These are phyloP conservation scores for Phytophthora macrochlamydospora DNA, from an alignment of 352 stramenopile genomes.

Conservation along the genomic window DNA sequence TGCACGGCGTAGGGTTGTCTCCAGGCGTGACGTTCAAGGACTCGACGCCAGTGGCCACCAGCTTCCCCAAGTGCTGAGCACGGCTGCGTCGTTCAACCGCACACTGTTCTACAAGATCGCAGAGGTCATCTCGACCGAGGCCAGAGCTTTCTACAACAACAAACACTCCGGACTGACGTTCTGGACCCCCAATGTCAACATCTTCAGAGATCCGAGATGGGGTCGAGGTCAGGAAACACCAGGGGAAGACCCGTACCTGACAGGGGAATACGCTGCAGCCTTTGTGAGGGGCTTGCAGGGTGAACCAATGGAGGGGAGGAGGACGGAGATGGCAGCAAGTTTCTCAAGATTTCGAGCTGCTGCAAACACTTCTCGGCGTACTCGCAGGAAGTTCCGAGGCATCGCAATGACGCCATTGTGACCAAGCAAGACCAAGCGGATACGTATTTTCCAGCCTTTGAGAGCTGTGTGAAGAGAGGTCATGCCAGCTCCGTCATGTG, in stretches of 20 bases:
- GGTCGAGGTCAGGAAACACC: conserved; percentile 90
- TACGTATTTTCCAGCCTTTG: conserved; percentile 90
- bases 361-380: conserved; percentile 95
- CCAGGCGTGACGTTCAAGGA: conserved; percentile 63
- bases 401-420: conserved; percentile 90
- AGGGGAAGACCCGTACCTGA: conserved; percentile 92
- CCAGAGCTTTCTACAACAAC: conserved; percentile 78
- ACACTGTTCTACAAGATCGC: conserved; percentile 83
- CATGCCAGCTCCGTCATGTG: conserved; percentile 92
- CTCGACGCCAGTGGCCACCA: conserved; percentile 76
- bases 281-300: conserved; percentile 90
- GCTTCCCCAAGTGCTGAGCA: conserved; percentile 88
- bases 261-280: conserved; percentile 77
- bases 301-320: conserved; percentile 39
- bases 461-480: conserved; percentile 80
- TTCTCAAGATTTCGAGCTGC: conserved; percentile 82
- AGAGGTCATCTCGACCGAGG: conserved; percentile 83
- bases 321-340: conserved; percentile 17
- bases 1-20: conserved; percentile 86
- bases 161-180: conserved; percentile 85
- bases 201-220: conserved; percentile 92
- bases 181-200: conserved; percentile 95
- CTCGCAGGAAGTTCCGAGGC: conserved; percentile 76
- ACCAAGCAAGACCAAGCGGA: conserved; percentile 87
- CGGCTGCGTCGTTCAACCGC: conserved; percentile 88